These are phyloP conservation scores for Epichloe uncinata DNA, from an alignment of 2,329 filamentous ascomycete species.

Conservation along the genomic window DNA sequence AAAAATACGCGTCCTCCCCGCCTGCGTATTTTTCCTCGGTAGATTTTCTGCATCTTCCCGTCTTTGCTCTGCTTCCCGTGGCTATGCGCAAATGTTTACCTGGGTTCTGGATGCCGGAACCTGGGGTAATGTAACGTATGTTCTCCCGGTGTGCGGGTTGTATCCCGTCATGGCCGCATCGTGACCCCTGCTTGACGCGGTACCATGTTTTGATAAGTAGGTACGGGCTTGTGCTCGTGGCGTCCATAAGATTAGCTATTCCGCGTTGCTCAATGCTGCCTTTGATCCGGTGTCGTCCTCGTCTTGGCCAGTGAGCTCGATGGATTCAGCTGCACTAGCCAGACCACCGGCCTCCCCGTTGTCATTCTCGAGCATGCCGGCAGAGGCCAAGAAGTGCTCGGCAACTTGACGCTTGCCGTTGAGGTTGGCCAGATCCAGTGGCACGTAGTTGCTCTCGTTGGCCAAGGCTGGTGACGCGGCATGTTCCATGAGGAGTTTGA, in stretches of 20 bases:
- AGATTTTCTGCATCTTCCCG: slow-evolving; percentile 1
- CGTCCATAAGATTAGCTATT: neutral
- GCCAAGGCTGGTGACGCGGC: slow-evolving; percentile 67
- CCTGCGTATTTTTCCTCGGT: neutral
- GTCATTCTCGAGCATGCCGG: slow-evolving; percentile 32
- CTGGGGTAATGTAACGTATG: neutral
- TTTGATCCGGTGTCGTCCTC: slow-evolving; percentile 11
- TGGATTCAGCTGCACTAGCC: slow-evolving; percentile 22
- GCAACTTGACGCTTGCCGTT: slow-evolving; percentile 54
- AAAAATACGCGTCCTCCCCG: neutral
- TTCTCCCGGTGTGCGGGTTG: neutral
- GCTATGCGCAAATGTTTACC: neutral
- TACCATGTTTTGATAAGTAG: neutral
- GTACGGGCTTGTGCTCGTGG: neutral
- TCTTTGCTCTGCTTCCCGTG: neutral
- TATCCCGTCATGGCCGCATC: neutral
- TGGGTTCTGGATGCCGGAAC: neutral
- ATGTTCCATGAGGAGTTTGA: slow-evolving; percentile 61
- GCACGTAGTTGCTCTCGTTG: slow-evolving; percentile 75
- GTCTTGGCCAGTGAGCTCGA: slow-evolving; percentile 24
- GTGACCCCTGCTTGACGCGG: neutral
- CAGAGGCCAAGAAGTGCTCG: slow-evolving; percentile 42
- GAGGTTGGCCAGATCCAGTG: slow-evolving; percentile 60
- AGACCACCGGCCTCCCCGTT: slow-evolving; percentile 34
- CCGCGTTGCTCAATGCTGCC: neutral